phyloP scores from a whole-genome alignment of 2,329 filamentous ascomycete genomes.

The Penicillium aurantiogriseum region DNA sequence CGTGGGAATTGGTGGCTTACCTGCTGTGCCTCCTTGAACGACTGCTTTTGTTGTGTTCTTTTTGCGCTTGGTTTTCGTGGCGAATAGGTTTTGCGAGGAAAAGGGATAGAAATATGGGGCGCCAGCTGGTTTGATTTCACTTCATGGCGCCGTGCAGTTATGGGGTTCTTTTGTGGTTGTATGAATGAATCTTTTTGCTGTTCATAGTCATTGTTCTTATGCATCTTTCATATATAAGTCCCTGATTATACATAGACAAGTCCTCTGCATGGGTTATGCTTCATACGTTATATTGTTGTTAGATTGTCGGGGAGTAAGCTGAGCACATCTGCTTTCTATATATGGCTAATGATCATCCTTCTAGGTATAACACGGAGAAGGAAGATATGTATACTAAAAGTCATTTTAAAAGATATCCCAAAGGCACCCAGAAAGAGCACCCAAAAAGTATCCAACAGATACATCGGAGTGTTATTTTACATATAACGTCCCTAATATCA shows the following conservation, averaged over 20 bases:
- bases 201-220: neutral
- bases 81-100: slow-evolving; percentile 4
- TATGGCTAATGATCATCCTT: neutral
- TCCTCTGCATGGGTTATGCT: neutral
- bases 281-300: neutral
- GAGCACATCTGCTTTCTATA: too few species aligned
- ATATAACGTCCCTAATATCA: neutral
- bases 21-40: slow-evolving; percentile 1
- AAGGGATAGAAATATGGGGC: slow-evolving; percentile 9
- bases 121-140: slow-evolving; percentile 7
- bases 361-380: neutral
- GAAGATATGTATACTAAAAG: neutral
- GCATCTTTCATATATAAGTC: neutral
- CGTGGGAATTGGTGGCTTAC: slow-evolving; percentile 1
- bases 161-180: slow-evolving; percentile 2
- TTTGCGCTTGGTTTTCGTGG: neutral
- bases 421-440: neutral
- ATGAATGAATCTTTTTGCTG: slow-evolving; percentile 4
- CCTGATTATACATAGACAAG: neutral
- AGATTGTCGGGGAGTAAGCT: neutral
- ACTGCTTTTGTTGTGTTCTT: neutral
- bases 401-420: too few species aligned
- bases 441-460: too few species aligned
- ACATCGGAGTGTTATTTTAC: neutral
- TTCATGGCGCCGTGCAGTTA: neutral